Base-by-base conservation (phyloP, 2,329 filamentous ascomycete genomes). In the Diaporthe sp. region DNA sequence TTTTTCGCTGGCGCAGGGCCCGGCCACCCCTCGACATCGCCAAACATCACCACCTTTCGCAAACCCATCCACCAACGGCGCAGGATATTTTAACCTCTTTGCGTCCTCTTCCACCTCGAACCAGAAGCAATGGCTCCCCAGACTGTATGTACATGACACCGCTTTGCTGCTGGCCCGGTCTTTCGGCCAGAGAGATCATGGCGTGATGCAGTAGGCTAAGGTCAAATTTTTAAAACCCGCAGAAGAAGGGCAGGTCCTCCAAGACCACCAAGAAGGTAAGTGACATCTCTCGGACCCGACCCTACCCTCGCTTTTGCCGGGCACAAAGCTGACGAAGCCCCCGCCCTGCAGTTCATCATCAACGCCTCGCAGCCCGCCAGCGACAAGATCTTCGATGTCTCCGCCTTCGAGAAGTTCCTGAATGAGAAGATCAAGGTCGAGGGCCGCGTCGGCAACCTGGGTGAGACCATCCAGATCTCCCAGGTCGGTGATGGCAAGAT, bases 371-470 rank as follows among this genome's bases (percentile, higher is more conserved):
- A 98, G 90, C 97, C 97, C 83, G 96, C 96, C 81, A 94, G 92
- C 90, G 97, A 99, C 92, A 98, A 98, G 93, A 99, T 99, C 92
- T 98, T 99, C 92, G 97, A 99, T 87, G 93, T 98, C 86, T 92
- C 94, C 83, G 96, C 96, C 81, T 99, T 99, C 87, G 96, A 98
- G 90, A 98, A 98, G 93, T 99, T 99, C 94, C 94, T 99, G 78
- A 96, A 98, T 92, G 97, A 98, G 89, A 95, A 94, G 89, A 97
- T 99, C 93, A 99, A 99, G 94, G 95, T 99, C 82, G 97, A 98
- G 81, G 96, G 96, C 89, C 96, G 95, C 85, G 96, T 96, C 84
- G 96, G 96, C 82, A 98, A 99, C 93, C 94, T 99, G 81, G 97
- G 97, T 85, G 97, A 98, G 84, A 92, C 90, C 85, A 92, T 99